Base-by-base conservation (phyloP, 495 filamentous ascomycete genomes). In the Bryoglossum gracile region DNA sequence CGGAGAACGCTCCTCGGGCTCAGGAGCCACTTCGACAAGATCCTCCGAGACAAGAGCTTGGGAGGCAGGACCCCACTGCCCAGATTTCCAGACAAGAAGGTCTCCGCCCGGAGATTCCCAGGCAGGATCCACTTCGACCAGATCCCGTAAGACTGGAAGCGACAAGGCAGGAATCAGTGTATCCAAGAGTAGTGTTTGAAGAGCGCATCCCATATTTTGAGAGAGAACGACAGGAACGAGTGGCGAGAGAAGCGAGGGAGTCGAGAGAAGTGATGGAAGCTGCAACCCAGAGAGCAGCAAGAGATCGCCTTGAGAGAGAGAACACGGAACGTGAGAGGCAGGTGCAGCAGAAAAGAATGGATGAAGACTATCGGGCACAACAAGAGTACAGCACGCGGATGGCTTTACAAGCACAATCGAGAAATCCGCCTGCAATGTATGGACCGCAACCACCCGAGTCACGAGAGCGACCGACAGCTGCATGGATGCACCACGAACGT, bases 181-280 rank as follows among this genome's bases (percentile, higher is more conserved):
- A 58, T 42, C 26, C 13, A 32, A 53, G 59, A 44, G 47, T 53
- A n/a, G 44, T 42, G 33, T 57, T 48, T 38, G 53, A 58, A 22
- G 54, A 62, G 25, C 50, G 59, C 17, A 47, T 43, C 26, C 33
- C 50, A 28, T 51, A 56, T 52, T 53, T 28, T 6, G 73, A 75
- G 33, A 69, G 74, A 13, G 69, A 71, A 23, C 47, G 65, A 6
- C 13, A 5, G 42, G 69, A 77, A 45, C 17, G 44, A 17, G 69
- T n/a, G n/a, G n/a, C n/a, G n/a, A n/a, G n/a, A n/a, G n/a, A n/a
- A n/a, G n/a, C 72, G 10, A 62, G 66, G 32, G 64, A 63, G 46
- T 60, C 66, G 21, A 66, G 74, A 11, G 54, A 57, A 37, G n/a
- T n/a, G n/a, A 48, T 51, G 24, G 58, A 57, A 17, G 46, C 37